Evolutionary conservation across 2,329 filamentous ascomycete genomes (phyloP), one percentile per base, ranked within the genome.

Genomic region (Fusarium luffae): DNA sequence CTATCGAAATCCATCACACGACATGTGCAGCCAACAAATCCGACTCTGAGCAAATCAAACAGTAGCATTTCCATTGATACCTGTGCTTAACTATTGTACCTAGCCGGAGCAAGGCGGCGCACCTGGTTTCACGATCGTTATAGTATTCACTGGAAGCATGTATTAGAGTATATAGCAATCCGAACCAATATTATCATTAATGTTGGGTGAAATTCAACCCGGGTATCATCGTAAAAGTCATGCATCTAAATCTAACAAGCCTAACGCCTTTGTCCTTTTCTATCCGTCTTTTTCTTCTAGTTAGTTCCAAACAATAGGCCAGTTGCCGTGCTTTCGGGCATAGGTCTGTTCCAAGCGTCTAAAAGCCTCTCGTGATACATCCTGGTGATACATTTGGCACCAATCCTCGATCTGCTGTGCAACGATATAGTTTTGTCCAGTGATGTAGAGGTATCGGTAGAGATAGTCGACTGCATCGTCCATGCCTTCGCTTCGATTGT

Each of bases 401-500:
- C 70, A 73, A 3, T 63, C 48, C 23, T 54, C 46, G 13, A 72
- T 44, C 21, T 42, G 41, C 19, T 46, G 44, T 9, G 55, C 50
- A 3, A 49, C 56, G 30, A 72, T 37, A 7, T 54, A 54, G 19
- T 55, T 46, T 47, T 63, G 54, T 3, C 21, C 21, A 25, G 37
- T 49, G 28, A 60, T 19, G 7, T 9, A 23, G 30, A 73, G 52
- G 13, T 72, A 63, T 49, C 58, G 66, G 16, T 63, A 32, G 14
- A 74, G 49, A 57, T 74, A 74, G 18, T 55, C 54, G 10, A 74
- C 61, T 8, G 71, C 69, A 21, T 74, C 71, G 1, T 56, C 66
- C 63, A 72, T 59, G 27, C 74, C 71, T 44, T 72, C 61, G 18
- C 60, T 44, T 37, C 71, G 66, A 27, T 70, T 58, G 25, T 56